These are phyloP conservation scores for Aspergillus steynii DNA, from an alignment of 495 filamentous ascomycete genomes.

Conservation along the genomic window DNA sequence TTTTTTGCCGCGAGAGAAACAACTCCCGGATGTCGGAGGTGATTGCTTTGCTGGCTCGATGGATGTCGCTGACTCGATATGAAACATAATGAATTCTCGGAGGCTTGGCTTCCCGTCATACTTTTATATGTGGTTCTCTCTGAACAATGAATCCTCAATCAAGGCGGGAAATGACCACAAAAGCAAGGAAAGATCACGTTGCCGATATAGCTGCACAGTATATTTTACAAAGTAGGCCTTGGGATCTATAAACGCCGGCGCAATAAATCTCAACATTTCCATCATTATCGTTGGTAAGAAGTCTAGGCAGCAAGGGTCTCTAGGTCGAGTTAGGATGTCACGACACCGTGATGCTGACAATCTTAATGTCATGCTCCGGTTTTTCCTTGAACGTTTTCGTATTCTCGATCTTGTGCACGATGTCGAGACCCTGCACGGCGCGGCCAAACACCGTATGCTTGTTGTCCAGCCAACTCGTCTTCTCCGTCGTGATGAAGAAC, in stretches of 20 bases:
- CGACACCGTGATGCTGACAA: constrained; percentile 72
- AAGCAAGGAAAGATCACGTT: not conserved
- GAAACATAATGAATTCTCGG: not conserved
- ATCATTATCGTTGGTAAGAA: constrained; percentile 1
- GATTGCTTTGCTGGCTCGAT: not conserved
- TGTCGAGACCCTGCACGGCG: constrained; percentile 84
- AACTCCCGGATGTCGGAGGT: not conserved
- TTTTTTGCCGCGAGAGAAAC: not conserved
- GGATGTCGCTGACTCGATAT: not conserved
- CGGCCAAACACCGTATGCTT: constrained; percentile 97
- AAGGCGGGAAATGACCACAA: not conserved
- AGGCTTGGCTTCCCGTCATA: not conserved
- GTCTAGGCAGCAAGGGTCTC: not conserved
- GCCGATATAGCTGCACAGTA: constrained; percentile 1
- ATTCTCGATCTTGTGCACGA: constrained; percentile 97
- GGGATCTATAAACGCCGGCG: not conserved
- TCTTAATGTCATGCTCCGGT: constrained; percentile 95
- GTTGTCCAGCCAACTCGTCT: constrained; percentile 92
- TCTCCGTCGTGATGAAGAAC: constrained; percentile 98
- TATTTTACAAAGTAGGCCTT: constrained; percentile 3
- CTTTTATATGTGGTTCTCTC: not conserved
- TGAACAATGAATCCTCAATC: not conserved
- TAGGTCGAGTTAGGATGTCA: constrained; percentile 1
- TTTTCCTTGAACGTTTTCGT: constrained; percentile 90
- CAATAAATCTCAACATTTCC: not conserved